Base-by-base conservation (phyloP, 1,139 yeast species). In the Citeromyces siamensis region DNA sequence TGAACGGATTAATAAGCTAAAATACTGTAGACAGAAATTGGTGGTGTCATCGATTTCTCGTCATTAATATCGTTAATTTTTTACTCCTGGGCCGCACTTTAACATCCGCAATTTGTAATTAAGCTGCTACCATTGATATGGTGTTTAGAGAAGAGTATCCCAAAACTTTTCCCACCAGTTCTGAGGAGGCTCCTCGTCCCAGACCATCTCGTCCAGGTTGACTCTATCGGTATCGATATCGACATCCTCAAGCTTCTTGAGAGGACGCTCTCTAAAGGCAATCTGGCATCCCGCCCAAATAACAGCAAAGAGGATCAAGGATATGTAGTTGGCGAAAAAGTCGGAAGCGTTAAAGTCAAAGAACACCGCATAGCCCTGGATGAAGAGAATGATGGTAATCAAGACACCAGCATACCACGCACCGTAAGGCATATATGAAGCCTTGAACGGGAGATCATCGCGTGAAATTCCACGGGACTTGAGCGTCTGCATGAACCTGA, bases 241-340 rank as follows among this genome's bases (percentile, higher is more conserved):
- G 51, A 73, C 63, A 31, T 66, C 67, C 14, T 64, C 71, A 34
- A 60, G 41, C n/a, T 70, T 66, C 33, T 62, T 51, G 37, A 64
- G 45, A 9, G 64, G 53, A 10, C 53, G 53, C 33, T 53, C 52
- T 51, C 62, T 67, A 52, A 52, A 62, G 44, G 66, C 62, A 1
- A 54, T 3, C 47, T 69, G 75, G 56, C 68, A 65, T 22, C 56
- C 55, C 17, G 65, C 38, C 55, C 54, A 78, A 21, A 68, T 51
- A 6, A 61, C 66, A 32, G 62, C 63, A 55, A 75, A 75, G 40
- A 78, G 54, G 35, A 77, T 65, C 28, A 75, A 59, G 3, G 85
- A 77, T 35, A 79, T 59, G 49, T 79, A 79, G 12, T 79, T 68
- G 16, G 82, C 71, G 52, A 78, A 73, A 59, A 78, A 79, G 34